phyloP scores from a whole-genome alignment of 441 rosid genomes.

The Syzygium syzygioides region DNA sequence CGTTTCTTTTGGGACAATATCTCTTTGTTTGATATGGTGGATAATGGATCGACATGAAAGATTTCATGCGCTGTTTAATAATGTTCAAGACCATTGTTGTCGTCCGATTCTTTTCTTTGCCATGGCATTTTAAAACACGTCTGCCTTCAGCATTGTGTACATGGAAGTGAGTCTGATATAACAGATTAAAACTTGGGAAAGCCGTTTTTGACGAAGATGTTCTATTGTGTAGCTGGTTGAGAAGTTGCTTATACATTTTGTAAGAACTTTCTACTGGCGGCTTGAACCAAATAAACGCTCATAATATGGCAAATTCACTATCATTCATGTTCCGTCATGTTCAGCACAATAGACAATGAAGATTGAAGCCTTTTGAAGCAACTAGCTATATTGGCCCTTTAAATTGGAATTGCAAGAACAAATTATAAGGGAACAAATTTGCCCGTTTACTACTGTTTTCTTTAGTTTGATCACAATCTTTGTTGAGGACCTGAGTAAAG shows the following conservation, averaged over 20 bases:
- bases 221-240: background rate
- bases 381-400: background rate
- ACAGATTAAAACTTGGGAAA: background rate
- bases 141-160: background rate
- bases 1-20: slow-evolving; percentile 5
- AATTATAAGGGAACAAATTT: background rate
- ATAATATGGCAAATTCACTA: background rate
- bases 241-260: background rate
- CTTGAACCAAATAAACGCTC: background rate
- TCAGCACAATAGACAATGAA: background rate
- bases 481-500: background rate
- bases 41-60: background rate
- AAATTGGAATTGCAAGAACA: background rate
- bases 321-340: background rate
- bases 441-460: background rate
- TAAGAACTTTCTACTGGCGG: background rate
- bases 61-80: background rate
- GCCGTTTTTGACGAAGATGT: background rate
- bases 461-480: background rate
- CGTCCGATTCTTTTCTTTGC: background rate
- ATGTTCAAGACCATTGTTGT: background rate
- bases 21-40: background rate
- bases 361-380: background rate
- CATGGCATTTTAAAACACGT: background rate
- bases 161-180: background rate